These are phyloP conservation scores for Mortierella alpina DNA, from an alignment of 192 early-diverging fungal species.

Conservation along the genomic window DNA sequence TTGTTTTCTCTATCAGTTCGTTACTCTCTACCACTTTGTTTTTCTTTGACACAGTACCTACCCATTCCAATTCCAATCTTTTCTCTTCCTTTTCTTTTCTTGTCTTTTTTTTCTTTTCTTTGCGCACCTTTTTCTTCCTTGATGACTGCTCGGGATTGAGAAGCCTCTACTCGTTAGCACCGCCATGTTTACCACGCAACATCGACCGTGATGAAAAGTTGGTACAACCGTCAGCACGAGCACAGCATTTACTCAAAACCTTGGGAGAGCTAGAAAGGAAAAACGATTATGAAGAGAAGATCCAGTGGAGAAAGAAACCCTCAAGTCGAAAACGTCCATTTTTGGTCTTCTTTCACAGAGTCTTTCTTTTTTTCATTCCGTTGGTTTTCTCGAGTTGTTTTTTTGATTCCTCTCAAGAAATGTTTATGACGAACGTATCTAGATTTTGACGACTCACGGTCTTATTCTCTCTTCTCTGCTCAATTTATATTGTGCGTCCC, in stretches of 20 bases:
- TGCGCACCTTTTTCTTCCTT: slow-evolving; percentile 10
- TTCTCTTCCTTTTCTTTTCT: background rate
- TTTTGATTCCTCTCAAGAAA: slow-evolving; percentile 55
- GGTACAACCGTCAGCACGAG: slow-evolving; percentile 51
- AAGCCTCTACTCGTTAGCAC: slow-evolving; percentile 14
- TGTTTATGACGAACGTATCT: slow-evolving; percentile 42
- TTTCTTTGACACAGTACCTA: background rate
- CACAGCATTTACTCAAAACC: slow-evolving; percentile 46
- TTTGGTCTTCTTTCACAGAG: slow-evolving; percentile 1
- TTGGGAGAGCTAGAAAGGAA: slow-evolving; percentile 54
- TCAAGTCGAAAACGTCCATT: background rate
- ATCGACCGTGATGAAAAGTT: slow-evolving; percentile 54
- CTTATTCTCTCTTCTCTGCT: slow-evolving; percentile 24
- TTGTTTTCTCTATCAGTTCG: background rate
- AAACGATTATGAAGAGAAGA: slow-evolving; percentile 49
- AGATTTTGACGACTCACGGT: slow-evolving; percentile 57
- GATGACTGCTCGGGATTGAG: slow-evolving; percentile 24
- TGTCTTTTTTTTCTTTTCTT: slow-evolving; percentile 7
- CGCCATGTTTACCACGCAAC: slow-evolving; percentile 35
- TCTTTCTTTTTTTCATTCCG: slow-evolving; percentile 1
- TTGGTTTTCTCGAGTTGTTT: slow-evolving; percentile 51
- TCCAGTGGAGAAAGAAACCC: slow-evolving; percentile 8
- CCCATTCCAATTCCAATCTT: background rate
- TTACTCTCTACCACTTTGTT: background rate
- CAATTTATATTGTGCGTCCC: background rate